A percentile compares a stretch with the other conserved stretches of the same genome.
phyloP scores from a whole-genome alignment of 345 rosid genomes.

The Aegle marmelos region DNA sequence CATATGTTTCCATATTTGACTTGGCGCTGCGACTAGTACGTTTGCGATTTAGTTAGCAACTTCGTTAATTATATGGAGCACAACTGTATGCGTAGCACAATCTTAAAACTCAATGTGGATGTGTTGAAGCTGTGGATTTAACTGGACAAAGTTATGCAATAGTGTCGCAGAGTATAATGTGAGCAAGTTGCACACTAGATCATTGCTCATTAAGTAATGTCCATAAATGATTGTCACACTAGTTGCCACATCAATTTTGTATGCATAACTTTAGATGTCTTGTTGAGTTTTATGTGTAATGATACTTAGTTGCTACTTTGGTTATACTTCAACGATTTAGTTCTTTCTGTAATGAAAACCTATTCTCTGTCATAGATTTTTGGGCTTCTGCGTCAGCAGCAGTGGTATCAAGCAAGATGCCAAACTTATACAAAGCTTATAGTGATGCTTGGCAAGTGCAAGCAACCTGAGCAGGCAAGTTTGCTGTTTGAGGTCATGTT shows the following conservation, averaged over 20 bases:
- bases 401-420: slow-evolving; percentile 82
- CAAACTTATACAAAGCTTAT: slow-evolving; percentile 60
- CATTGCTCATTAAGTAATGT: background rate
- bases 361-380: slow-evolving; percentile 45
- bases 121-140: background rate
- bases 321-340: background rate
- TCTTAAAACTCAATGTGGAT: background rate
- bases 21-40: background rate
- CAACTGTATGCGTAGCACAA: background rate
- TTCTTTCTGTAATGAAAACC: background rate
- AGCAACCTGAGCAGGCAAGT: slow-evolving; percentile 62
- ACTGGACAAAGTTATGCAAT: too few species aligned
- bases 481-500: slow-evolving; percentile 65
- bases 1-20: background rate
- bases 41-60: background rate
- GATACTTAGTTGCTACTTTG: background rate
- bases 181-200: background rate
- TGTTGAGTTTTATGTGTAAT: background rate
- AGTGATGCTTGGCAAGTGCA: slow-evolving; percentile 39
- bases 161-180: background rate
- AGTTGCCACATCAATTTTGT: background rate
- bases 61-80: background rate
- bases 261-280: background rate
- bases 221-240: background rate
- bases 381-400: slow-evolving; percentile 74